These are phyloP conservation scores for Serendipita indica DNA, from an alignment of 768 basidiomycete genomes.

Conservation along the genomic window DNA sequence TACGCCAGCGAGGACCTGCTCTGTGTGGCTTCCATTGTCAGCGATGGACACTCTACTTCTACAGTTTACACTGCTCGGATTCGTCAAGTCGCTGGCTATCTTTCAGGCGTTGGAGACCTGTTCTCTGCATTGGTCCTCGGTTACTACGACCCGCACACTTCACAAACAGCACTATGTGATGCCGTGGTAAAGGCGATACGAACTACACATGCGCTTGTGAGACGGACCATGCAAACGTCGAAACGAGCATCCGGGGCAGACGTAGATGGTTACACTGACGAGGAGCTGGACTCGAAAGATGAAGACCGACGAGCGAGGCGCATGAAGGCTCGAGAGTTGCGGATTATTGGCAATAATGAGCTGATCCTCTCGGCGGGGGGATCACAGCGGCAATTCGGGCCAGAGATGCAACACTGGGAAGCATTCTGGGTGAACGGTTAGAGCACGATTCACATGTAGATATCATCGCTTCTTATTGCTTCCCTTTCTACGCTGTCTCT, in stretches of 20 bases:
- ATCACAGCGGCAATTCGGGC: not conserved
- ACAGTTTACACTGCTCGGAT: slow-evolving; percentile 56
- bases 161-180: slow-evolving; percentile 30
- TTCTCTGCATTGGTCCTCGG: slow-evolving; percentile 86
- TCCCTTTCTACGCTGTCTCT: too few species aligned
- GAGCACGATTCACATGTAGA: too few species aligned
- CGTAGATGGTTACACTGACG: slow-evolving; percentile 37
- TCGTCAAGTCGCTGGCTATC: slow-evolving; percentile 76
- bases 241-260: slow-evolving; percentile 19
- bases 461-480: too few species aligned
- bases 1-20: slow-evolving; percentile 13
- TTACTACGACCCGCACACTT: slow-evolving; percentile 37
- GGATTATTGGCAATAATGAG: slow-evolving; percentile 64
- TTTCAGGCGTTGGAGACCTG: slow-evolving; percentile 91
- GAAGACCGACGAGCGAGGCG: slow-evolving; percentile 51
- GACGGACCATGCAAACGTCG: slow-evolving; percentile 43
- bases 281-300: slow-evolving; percentile 53
- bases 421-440: slow-evolving; percentile 13
- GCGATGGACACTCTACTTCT: slow-evolving; percentile 37
- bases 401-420: slow-evolving; percentile 11
- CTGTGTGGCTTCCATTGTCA: slow-evolving; percentile 5
- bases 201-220: slow-evolving; percentile 60
- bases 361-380: slow-evolving; percentile 28
- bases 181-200: slow-evolving; percentile 56
- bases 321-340: slow-evolving; percentile 76